Base-by-base conservation (phyloP, 2,329 filamentous ascomycete genomes). In the Orbilia oligospora region DNA sequence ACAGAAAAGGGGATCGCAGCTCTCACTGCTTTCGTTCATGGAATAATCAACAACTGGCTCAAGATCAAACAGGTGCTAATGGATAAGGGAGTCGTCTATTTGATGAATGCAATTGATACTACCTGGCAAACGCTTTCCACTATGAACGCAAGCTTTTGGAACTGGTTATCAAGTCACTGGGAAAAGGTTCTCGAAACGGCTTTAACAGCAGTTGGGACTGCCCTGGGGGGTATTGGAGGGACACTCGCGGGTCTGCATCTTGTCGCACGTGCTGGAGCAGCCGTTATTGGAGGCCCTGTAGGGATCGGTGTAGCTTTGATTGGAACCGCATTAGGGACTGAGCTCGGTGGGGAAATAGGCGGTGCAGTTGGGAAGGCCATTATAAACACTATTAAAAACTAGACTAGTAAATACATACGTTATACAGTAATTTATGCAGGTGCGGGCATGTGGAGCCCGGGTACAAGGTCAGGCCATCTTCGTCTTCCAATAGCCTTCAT, bases 111-210 rank as follows among this genome's bases (percentile, higher is more conserved):
- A 8, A 75, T 75, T 18, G 71, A 75, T 44, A 68, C 6, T 9
- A 51, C 71, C 5, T 75, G 64, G 64, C 64, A 69, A 46, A 61
- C 71, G 12, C 18, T 75, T n/a, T 44, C 46, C 8, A 48, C 36
- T 16, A 51, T 53, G 20, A 51, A 49, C 14, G 44, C 64, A 14
- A 30, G 61, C 14, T 75, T 75, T 36, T 75, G 71, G 71, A 64
- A 56, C 36, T 69, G 64, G 64, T 22, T 69, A 24, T 75, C 71
- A 12, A 36, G n/a, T 18, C 51, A 75, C 24, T 75, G 71, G 71
- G 55, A 75, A 14, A 46, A 44, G 53, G 55, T 75, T 63, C 30
- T 69, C 20, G 53, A 68, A 38, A 64, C 55, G 27, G 61, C 53
- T 33, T 44, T 75, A 30, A 55, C 71, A 41, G 49, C 64, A 3